Conservation (phyloP, 768 basidiomycete species). For the Candolleomyces eurysporus region DNA sequence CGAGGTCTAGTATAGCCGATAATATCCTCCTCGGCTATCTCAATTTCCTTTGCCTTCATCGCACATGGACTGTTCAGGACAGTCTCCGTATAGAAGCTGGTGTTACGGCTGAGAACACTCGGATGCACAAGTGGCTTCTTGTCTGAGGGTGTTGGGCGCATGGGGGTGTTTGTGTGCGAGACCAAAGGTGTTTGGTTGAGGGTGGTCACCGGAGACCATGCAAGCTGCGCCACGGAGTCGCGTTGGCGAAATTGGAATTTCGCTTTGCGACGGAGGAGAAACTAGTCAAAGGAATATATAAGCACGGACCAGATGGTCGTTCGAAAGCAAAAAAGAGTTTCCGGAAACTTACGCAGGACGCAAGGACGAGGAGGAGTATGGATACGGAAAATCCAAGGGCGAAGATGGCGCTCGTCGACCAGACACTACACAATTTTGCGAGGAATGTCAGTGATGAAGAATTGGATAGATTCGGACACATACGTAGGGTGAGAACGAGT, state of each 20-base stretch:
- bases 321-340: neutral
- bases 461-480: neutral
- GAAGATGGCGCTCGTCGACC: neutral
- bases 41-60: neutral
- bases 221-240: neutral
- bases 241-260: neutral
- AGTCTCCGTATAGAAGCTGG: neutral
- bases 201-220: constrained; percentile 1
- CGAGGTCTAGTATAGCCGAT: too few relatives aligned
- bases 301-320: neutral
- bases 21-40: neutral
- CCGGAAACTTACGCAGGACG: neutral
- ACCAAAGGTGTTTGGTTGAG: neutral
- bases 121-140: neutral
- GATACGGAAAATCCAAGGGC: neutral
- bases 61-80: neutral
- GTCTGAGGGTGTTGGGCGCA: neutral
- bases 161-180: neutral
- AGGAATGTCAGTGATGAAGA: neutral
- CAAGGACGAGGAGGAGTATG: neutral
- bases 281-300: neutral
- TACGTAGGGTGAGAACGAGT: neutral
- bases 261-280: neutral
- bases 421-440: neutral
- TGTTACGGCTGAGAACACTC: neutral